Evolutionary conservation across 2,329 filamentous ascomycete genomes (phyloP).

Genomic region (Aspergillus bombycis): DNA sequence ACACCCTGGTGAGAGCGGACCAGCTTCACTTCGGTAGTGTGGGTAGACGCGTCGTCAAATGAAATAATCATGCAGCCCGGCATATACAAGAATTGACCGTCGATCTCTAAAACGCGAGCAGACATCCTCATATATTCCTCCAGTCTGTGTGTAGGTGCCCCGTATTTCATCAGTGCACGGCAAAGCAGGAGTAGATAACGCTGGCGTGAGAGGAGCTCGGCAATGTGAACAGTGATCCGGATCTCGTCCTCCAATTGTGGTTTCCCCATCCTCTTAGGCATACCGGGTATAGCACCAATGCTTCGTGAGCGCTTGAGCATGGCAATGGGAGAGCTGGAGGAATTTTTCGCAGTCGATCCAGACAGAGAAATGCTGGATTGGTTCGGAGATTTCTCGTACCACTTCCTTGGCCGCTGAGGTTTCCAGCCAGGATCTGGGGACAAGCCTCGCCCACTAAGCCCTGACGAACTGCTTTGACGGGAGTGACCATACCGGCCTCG

Average conservation of each 20-base stretch:
- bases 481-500: constrained; percentile 33
- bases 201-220: constrained; percentile 76
- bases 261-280: constrained; percentile 34
- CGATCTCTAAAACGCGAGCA: constrained; percentile 82
- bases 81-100: constrained; percentile 88
- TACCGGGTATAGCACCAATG: constrained; percentile 33
- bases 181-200: constrained; percentile 85
- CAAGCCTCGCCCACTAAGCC: constrained; percentile 32
- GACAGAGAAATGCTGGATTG: constrained; percentile 40
- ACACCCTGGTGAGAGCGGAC: constrained; percentile 49
- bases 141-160: constrained; percentile 87
- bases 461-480: constrained; percentile 36
- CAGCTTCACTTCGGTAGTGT: constrained; percentile 53
- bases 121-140: constrained; percentile 94
- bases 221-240: constrained; percentile 64
- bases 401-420: constrained; percentile 37
- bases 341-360: constrained; percentile 33
- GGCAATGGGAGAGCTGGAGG: constrained; percentile 32
- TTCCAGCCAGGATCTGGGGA: constrained; percentile 38
- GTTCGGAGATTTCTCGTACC: constrained; percentile 45
- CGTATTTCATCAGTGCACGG: constrained; percentile 85
- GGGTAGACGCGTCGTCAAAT: constrained; percentile 64
- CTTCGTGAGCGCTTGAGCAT: constrained; percentile 42
- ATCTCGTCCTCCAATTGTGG: constrained; percentile 54
- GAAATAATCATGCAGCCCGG: constrained; percentile 95